Percentiles rank a stretch among this genome's conserved stretches.
These are phyloP conservation scores for Tricholoma matsutake DNA, from an alignment of 768 basidiomycete species.

Conservation along the genomic window DNA sequence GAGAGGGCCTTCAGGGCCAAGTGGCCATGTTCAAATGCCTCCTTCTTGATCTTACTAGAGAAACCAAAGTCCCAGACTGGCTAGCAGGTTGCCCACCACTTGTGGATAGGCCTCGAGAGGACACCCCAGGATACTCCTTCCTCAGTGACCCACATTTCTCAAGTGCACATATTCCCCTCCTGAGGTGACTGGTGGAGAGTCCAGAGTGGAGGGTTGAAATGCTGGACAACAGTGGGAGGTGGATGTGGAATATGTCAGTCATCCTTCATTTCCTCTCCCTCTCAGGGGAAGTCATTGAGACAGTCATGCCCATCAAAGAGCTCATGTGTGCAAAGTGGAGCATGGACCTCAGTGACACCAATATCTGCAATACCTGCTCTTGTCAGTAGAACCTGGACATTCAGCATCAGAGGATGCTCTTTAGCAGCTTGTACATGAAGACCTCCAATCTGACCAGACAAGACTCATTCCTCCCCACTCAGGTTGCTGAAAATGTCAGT, in stretches of 20 bases:
- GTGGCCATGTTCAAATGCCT: not conserved
- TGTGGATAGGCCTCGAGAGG: not conserved
- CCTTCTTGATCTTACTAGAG: not conserved
- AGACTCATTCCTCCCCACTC: not conserved
- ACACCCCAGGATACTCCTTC: not conserved
- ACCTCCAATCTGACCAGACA: not conserved
- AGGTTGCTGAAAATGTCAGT: not conserved
- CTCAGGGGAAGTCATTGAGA: not conserved
- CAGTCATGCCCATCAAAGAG: not conserved
- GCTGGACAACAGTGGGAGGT: not conserved
- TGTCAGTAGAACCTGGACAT: not conserved
- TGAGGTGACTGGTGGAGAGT: not conserved
- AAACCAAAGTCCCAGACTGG: not conserved
- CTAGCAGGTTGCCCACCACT: not conserved
- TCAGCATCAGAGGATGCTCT: not conserved
- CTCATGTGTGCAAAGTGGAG: not conserved
- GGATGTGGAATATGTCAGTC: not conserved
- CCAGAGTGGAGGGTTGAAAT: not conserved
- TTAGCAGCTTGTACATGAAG: not conserved
- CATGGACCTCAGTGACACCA: not conserved
- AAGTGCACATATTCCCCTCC: not conserved
- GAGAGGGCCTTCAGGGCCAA: not conserved
- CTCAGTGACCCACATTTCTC: not conserved
- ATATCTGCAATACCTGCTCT: not conserved
- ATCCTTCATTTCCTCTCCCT: not conserved